A percentile compares a stretch with the other conserved stretches of the same genome.
Evolutionary conservation across 768 basidiomycete species (phyloP).

Genomic region (Suillus tomentosus): DNA sequence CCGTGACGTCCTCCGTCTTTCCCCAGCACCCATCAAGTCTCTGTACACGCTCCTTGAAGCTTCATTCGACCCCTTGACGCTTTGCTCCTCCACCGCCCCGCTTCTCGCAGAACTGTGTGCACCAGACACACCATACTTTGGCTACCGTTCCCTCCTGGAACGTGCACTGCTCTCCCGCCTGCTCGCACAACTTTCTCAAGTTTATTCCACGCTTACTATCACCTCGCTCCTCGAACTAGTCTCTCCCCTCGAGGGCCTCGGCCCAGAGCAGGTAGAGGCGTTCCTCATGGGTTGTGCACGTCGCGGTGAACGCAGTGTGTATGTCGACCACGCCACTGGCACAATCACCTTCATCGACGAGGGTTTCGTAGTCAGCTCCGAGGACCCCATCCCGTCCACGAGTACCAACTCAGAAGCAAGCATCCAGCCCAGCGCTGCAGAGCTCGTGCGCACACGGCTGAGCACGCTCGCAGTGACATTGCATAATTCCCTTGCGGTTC

Average conservation of each 20-base stretch:
- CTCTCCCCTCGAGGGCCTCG: constrained; percentile 64
- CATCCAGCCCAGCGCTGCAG: constrained; percentile 71
- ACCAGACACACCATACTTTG: constrained; percentile 53
- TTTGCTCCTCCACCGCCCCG: constrained; percentile 78
- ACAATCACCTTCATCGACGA: constrained; percentile 85
- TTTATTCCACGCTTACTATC: constrained; percentile 87
- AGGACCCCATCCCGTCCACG: constrained; percentile 28
- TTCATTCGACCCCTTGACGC: constrained; percentile 88
- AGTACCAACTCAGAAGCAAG: constrained; percentile 40
- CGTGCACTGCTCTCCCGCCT: constrained; percentile 90
- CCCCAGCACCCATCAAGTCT: constrained; percentile 68
- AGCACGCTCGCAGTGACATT: constrained; percentile 74
- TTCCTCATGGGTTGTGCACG: constrained; percentile 93
- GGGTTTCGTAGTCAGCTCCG: constrained; percentile 52
- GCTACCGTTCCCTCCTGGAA: constrained; percentile 87
- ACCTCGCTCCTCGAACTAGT: constrained; percentile 77
- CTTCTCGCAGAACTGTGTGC: constrained; percentile 64
- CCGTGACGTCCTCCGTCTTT: constrained; percentile 80
- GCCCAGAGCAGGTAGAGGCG: constrained; percentile 79
- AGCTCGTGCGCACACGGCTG: constrained; percentile 77
- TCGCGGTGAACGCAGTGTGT: constrained; percentile 81
- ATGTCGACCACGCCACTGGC: constrained; percentile 86
- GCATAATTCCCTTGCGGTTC: constrained; percentile 62
- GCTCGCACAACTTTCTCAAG: constrained; percentile 87
- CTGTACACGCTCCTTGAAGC: constrained; percentile 90